These are phyloP conservation scores for Panicum hallii DNA, from an alignment of 202 grass and related monocot species.

Conservation along the genomic window DNA sequence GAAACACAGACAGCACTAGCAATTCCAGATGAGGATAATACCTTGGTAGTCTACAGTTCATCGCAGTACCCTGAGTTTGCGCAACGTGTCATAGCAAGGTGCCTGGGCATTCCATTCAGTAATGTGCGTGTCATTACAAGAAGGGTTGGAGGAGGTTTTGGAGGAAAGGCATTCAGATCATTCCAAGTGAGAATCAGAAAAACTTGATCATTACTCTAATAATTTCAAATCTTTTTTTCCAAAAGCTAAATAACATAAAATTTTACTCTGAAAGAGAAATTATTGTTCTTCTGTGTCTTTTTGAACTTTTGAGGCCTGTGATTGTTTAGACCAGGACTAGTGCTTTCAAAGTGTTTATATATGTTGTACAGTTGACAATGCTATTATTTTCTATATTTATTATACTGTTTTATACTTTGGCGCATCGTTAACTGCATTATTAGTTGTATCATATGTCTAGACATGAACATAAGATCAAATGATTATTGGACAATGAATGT, in stretches of 20 bases:
- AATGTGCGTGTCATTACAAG: conserved; percentile 87
- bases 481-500: neutral
- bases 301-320: neutral
- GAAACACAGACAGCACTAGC: conserved; percentile 79
- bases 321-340: neutral
- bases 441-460: neutral
- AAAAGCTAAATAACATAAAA: neutral
- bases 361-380: neutral
- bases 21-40: conserved; percentile 88
- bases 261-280: neutral
- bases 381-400: neutral
- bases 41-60: conserved; percentile 73
- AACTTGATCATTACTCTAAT: neutral
- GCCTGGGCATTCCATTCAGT: conserved; percentile 69
- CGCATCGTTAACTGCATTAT: neutral
- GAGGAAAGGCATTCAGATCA: conserved; percentile 67
- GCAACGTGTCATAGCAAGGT: conserved; percentile 65
- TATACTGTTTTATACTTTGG: neutral
- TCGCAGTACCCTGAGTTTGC: conserved; percentile 59
- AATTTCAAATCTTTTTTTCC: conserved; percentile 4
- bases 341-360: neutral
- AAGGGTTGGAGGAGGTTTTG: conserved; percentile 87
- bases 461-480: neutral
- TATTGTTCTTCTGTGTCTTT: neutral
- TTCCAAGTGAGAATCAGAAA: conserved; percentile 50